A percentile compares a stretch with the other conserved stretches of the same genome.
phyloP scores from a whole-genome alignment of 2,329 filamentous ascomycete genomes.

The Trichophyton schoenleinii region DNA sequence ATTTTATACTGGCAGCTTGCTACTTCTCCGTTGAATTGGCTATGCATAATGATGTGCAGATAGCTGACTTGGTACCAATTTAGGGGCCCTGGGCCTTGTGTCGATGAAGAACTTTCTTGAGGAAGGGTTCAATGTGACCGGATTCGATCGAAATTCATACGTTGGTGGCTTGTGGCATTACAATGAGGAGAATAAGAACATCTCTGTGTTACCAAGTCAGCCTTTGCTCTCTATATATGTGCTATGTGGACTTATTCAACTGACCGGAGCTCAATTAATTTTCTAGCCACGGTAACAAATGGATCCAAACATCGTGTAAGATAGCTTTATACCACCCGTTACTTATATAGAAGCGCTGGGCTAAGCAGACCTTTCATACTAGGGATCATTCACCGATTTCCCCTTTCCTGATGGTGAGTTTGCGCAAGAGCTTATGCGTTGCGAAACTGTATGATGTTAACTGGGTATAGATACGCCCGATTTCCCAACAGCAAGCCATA shows the following conservation, averaged over 20 bases:
- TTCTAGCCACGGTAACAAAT: neutral
- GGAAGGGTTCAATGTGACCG: slow-evolving; percentile 34
- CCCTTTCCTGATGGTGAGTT: neutral
- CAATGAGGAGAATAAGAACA: slow-evolving; percentile 27
- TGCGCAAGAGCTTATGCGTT: neutral
- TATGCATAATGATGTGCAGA: neutral
- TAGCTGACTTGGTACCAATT: neutral
- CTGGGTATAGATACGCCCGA: slow-evolving; percentile 6
- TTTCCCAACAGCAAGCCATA: slow-evolving; percentile 7
- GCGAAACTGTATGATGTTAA: neutral
- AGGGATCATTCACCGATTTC: neutral
- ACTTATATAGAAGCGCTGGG: neutral
- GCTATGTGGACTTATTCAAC: neutral
- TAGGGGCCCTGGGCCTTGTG: slow-evolving; percentile 27
- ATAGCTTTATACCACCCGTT: neutral
- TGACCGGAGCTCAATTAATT: neutral
- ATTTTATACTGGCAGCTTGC: neutral
- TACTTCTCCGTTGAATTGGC: neutral
- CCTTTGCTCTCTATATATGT: slow-evolving; percentile 13
- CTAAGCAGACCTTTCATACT: neutral
- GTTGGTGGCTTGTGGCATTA: slow-evolving; percentile 37
- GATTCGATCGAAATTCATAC: slow-evolving; percentile 32
- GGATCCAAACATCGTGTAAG: neutral
- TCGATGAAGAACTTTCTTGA: slow-evolving; percentile 35
- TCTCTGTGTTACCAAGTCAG: slow-evolving; percentile 15